phyloP scores from a whole-genome alignment of 345 rosid species.

The Diplotaxis tenuifolia region DNA sequence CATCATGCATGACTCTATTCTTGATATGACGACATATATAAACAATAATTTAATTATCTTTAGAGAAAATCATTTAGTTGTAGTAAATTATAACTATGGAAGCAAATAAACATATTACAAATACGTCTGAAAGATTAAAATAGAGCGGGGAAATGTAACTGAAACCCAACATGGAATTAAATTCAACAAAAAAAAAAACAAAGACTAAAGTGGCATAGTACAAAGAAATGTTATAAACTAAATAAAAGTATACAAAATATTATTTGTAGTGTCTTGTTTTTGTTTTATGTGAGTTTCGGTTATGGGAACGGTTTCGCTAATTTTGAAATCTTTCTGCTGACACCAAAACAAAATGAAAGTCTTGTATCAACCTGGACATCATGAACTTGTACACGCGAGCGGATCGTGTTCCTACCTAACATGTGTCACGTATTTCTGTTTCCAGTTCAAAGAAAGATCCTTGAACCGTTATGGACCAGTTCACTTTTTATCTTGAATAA shows the following conservation, averaged over 20 bases:
- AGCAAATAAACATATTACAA: no score
- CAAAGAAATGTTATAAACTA: constrained; percentile 22
- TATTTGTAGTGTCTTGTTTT: constrained; percentile 28
- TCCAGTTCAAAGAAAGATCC: constrained; percentile 27
- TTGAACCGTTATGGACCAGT: constrained; percentile 37
- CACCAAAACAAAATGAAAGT: constrained; percentile 12
- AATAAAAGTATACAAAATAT: background rate
- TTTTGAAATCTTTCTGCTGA: constrained; percentile 21
- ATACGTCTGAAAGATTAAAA: background rate
- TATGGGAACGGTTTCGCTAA: constrained; percentile 41
- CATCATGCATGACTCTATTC: background rate
- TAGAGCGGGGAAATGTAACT: background rate
- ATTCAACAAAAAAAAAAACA: background rate
- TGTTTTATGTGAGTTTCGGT: constrained; percentile 39
- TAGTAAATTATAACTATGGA: no score
- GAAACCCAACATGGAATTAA: background rate
- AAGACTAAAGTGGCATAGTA: background rate
- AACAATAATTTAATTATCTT: background rate
- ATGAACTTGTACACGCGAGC: constrained; percentile 36
- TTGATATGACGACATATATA: background rate
- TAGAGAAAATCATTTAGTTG: background rate
- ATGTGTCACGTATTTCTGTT: constrained; percentile 19
- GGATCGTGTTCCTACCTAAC: constrained; percentile 36
- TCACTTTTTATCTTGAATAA: background rate
- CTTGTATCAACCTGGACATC: constrained; percentile 28